phyloP scores from a whole-genome alignment of 139 green algal genomes.

The Haematococcus lacustris region DNA sequence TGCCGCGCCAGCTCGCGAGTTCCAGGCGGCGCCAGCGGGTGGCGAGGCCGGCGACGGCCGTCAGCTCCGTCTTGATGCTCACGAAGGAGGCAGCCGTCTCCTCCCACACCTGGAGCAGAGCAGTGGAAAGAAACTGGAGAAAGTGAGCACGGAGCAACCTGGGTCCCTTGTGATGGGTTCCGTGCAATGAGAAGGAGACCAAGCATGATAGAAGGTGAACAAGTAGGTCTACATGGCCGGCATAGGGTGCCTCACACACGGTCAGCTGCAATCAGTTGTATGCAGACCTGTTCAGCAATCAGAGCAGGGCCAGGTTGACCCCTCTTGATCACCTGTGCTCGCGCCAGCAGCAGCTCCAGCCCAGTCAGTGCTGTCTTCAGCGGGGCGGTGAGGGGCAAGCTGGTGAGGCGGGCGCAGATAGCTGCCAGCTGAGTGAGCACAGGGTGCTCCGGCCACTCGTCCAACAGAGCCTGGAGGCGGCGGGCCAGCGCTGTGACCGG shows the following conservation, averaged over 20 bases:
- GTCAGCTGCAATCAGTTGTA: too few species aligned
- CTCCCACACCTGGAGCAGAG: constrained; percentile 95
- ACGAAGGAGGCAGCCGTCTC: constrained; percentile 80
- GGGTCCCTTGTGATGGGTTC: too few species aligned
- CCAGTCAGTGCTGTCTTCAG: constrained; percentile 84
- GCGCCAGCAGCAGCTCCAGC: constrained; percentile 87
- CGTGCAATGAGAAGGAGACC: too few species aligned
- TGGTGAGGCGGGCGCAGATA: constrained; percentile 74
- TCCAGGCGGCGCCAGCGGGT: constrained; percentile 86
- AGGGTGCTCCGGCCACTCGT: constrained; percentile 90
- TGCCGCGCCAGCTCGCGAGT: constrained; percentile 71
- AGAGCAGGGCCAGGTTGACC: too few species aligned
- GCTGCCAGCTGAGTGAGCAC: constrained; percentile 74
- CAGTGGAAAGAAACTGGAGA: too few species aligned
- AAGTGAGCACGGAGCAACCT: too few species aligned
- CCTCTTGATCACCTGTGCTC: constrained; percentile 59
- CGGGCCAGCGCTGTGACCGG: constrained; percentile 47
- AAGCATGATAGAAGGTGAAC: too few species aligned
- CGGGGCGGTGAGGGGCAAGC: constrained; percentile 49
- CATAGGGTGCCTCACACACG: too few species aligned
- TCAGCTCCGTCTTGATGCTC: constrained; percentile 62
- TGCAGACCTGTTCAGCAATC: too few species aligned
- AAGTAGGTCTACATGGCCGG: too few species aligned
- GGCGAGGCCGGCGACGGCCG: constrained; percentile 54
- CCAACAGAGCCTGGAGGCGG: constrained; percentile 69